Base-by-base conservation (phyloP, 345 rosid genomes). In the Acer yangbiense region DNA sequence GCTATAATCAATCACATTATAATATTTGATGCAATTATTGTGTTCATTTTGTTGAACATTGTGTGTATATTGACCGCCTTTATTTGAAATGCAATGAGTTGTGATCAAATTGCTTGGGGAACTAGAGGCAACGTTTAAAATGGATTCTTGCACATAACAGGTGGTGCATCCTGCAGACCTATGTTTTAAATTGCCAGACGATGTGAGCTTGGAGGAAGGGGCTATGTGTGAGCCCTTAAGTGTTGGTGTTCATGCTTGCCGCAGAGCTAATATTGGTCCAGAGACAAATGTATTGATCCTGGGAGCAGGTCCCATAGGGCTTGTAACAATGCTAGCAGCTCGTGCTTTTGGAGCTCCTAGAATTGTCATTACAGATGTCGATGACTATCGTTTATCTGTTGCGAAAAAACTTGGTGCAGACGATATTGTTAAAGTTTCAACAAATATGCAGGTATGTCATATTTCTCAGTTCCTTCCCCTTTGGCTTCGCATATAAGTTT, bases 191-290 rank as follows among this genome's bases (percentile, higher is more conserved):
- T 85, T 96, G 71, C 98, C 99, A 1, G 95, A 94, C 12, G 90
- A 90, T 73, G 94, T 94, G 71, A 94, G 92, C 87, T 81, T 96
- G 82, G 98, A 96, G 82, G 99, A 94, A 88, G 97, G 97, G 75
- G 95, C 97, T 68, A 92, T 96, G 98, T 94, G 99, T 72, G 99
- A 96, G 78, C 98, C 97, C 52, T 83, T 94, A 39, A 96, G 98
- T 78, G 94, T 92, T 46, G 97, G 98, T 54, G 97, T 96, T 16
- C 97, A 96, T 63, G 97, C 99, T 64, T 96, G 99, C 78, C 93
- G 95, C 23, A 87, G 95, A 62, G 99, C 99, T 46, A 77, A 84
- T 70, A 77, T 91, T 69, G 91, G 93, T 67, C 97, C 97, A 1
- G 93, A 87, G 73, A 91, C 93, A 32, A 92, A 79, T 20, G 90